Evolutionary conservation across 495 filamentous ascomycete species (phyloP).

Genomic region (Penicillium flavigenum): DNA sequence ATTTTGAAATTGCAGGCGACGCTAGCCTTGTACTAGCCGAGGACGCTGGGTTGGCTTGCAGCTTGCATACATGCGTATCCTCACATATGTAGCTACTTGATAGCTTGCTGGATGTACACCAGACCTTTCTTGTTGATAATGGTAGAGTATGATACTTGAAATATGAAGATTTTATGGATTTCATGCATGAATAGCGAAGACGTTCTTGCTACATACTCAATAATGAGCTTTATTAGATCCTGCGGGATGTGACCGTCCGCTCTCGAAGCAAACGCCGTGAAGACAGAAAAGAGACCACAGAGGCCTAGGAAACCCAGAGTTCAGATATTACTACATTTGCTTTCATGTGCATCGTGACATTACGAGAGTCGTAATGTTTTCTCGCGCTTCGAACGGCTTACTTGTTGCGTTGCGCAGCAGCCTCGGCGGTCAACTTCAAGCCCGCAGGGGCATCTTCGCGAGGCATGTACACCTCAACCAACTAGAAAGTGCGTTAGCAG

Average conservation of each 20-base stretch:
- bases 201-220: not conserved
- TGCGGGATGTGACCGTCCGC: not conserved
- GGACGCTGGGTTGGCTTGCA: not conserved
- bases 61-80: not conserved
- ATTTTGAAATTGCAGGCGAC: not conserved
- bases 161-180: not conserved
- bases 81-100: not conserved
- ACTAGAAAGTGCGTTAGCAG: slow-evolving; percentile 46
- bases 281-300: not conserved
- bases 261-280: slow-evolving; percentile 3
- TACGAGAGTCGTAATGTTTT: not conserved
- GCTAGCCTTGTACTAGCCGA: not conserved
- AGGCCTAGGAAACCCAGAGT: no score
- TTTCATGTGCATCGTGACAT: slow-evolving; percentile 6
- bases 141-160: not conserved
- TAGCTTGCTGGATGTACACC: not conserved
- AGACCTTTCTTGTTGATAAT: not conserved
- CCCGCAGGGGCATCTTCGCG: slow-evolving; percentile 73
- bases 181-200: not conserved
- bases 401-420: slow-evolving; percentile 68
- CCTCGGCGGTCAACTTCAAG: slow-evolving; percentile 61
- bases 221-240: not conserved
- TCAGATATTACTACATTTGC: not conserved
- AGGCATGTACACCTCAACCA: slow-evolving; percentile 87
- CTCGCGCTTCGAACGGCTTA: slow-evolving; percentile 26